These are phyloP conservation scores for Anthostomella pinea DNA, from an alignment of 2,329 filamentous ascomycete species.

Conservation along the genomic window DNA sequence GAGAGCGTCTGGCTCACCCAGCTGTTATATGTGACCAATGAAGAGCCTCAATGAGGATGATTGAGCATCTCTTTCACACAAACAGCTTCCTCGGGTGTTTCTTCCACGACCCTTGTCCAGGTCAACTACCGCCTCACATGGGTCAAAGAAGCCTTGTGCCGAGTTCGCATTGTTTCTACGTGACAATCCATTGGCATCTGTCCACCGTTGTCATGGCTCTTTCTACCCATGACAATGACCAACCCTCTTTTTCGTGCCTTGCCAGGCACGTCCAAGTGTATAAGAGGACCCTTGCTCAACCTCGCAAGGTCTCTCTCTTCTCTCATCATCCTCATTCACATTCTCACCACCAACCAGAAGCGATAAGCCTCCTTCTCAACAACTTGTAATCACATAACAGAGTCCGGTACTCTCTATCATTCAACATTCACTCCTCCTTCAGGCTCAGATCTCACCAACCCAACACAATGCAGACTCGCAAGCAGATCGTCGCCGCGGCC, in stretches of 20 bases:
- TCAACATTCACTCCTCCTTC: constrained; percentile 1
- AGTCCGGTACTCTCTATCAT: constrained; percentile 17
- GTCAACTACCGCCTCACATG: background rate
- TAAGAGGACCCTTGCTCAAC: constrained; percentile 8
- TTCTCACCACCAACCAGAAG: background rate
- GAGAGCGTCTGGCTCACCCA: no score
- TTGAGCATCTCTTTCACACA: background rate
- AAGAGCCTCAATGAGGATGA: background rate
- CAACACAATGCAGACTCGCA: constrained; percentile 40
- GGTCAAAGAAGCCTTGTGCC: background rate
- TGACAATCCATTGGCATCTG: background rate
- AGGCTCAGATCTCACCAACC: constrained; percentile 1
- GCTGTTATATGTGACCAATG: background rate
- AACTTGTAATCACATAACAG: constrained; percentile 5
- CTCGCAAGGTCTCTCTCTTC: background rate
- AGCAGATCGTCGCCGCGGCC: constrained; percentile 33
- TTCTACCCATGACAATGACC: constrained; percentile 1
- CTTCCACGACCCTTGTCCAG: background rate
- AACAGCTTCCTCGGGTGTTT: background rate
- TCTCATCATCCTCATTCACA: constrained; percentile 4
- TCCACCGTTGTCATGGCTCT: background rate
- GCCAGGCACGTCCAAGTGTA: constrained; percentile 6
- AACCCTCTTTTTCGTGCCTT: background rate
- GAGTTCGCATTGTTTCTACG: background rate
- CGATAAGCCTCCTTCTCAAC: no score